Conservation (phyloP, 2,329 filamentous ascomycete genomes). For the Exophiala oligosperma region DNA sequence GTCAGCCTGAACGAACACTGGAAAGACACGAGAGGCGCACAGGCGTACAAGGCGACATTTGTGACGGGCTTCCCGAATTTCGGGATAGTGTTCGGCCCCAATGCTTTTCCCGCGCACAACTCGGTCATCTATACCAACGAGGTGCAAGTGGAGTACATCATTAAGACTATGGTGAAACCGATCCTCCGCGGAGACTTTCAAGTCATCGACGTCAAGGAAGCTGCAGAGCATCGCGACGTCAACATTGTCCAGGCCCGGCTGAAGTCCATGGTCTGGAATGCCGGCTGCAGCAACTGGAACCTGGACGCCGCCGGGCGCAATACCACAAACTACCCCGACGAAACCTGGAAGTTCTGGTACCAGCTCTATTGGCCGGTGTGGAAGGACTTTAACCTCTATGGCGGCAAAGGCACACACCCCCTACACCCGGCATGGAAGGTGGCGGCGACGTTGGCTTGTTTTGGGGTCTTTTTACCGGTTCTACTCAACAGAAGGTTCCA, state of each 20-base stretch:
- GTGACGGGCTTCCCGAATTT: slow-evolving; percentile 65
- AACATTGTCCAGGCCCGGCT: slow-evolving; percentile 47
- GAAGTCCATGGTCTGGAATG: slow-evolving; percentile 50
- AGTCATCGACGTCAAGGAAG: slow-evolving; percentile 50
- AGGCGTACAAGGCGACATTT: slow-evolving; percentile 42
- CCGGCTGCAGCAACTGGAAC: slow-evolving; percentile 53
- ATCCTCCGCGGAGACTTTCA: slow-evolving; percentile 47
- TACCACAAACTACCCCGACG: slow-evolving; percentile 43
- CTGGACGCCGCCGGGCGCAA: slow-evolving; percentile 50
- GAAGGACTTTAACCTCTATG: slow-evolving; percentile 12
- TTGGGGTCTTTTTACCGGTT: not conserved
- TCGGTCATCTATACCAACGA: slow-evolving; percentile 61
- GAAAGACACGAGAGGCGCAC: slow-evolving; percentile 33
- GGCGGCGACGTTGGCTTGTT: not conserved
- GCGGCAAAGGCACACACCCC: slow-evolving; percentile 3
- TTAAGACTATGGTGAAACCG: slow-evolving; percentile 57
- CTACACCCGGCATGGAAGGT: slow-evolving; percentile 8
- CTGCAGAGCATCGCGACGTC: slow-evolving; percentile 48
- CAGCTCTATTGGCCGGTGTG: slow-evolving; percentile 14
- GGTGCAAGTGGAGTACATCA: slow-evolving; percentile 59
- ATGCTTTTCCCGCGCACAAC: slow-evolving; percentile 61
- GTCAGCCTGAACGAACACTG: slow-evolving; percentile 34
- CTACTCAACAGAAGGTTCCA: not conserved
- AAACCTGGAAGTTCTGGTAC: slow-evolving; percentile 17
- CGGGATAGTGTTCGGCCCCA: slow-evolving; percentile 60